Percentiles rank a stretch among this genome's conserved stretches.
phyloP scores from a whole-genome alignment of 257 asterid genomes.

The Primulina tabacum region DNA sequence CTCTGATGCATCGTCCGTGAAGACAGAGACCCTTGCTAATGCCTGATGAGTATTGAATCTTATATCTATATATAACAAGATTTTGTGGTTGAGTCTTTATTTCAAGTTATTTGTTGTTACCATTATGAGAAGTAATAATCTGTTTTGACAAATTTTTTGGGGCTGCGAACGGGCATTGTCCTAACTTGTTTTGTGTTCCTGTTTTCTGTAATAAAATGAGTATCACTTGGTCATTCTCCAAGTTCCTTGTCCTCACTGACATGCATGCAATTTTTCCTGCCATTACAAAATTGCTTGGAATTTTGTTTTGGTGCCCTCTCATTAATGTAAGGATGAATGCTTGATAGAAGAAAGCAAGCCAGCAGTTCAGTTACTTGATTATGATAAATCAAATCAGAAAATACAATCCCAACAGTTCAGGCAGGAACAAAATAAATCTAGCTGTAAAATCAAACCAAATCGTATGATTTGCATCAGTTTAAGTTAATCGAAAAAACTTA shows the following conservation, averaged over 20 bases:
- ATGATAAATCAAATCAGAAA: too few relatives aligned
- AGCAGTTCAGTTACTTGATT: too few relatives aligned
- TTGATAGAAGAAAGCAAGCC: too few relatives aligned
- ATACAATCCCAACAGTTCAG: too few relatives aligned
- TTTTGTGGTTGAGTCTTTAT: conserved; percentile 14
- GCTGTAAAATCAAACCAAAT: too few relatives aligned
- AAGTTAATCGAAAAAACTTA: too few relatives aligned
- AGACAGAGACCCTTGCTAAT: conserved; percentile 29
- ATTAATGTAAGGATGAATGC: too few relatives aligned
- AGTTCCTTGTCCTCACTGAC: neutral
- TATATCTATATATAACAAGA: neutral
- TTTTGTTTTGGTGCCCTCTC: neutral
- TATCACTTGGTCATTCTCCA: too few relatives aligned
- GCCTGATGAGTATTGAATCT: conserved; percentile 23
- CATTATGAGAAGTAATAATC: conserved; percentile 30
- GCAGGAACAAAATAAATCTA: too few relatives aligned
- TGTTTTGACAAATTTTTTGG: conserved; percentile 7
- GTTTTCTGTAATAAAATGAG: neutral
- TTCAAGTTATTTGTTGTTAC: conserved; percentile 11
- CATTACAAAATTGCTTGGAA: neutral
- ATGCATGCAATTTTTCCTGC: neutral
- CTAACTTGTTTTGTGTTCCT: conserved; percentile 6
- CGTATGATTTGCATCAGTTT: too few relatives aligned
- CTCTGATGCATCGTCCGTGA: conserved; percentile 31
- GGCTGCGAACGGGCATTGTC: conserved; percentile 11